Conservation (phyloP, 2,329 filamentous ascomycete species). For the Beauveria sp. region DNA sequence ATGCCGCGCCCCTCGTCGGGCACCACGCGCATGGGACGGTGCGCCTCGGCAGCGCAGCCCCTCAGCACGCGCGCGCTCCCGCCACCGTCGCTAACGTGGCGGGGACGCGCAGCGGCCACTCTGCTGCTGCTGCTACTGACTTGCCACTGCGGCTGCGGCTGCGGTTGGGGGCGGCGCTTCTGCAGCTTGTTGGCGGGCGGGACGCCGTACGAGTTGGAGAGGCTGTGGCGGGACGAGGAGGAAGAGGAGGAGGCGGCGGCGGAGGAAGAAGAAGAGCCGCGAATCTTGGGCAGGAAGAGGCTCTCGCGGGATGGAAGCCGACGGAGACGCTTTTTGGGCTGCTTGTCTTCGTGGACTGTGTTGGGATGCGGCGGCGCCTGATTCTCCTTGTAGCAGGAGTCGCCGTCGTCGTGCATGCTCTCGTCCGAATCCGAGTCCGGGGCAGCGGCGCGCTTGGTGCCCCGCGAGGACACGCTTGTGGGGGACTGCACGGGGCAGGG, state of each 20-base stretch:
- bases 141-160: background rate
- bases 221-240: constrained; percentile 20
- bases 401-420: constrained; percentile 12
- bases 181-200: constrained; percentile 17
- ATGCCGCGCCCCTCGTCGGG: constrained; percentile 41
- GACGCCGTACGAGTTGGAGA: constrained; percentile 18
- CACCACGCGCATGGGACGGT: constrained; percentile 30
- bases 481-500: constrained; percentile 21
- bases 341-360: constrained; percentile 26
- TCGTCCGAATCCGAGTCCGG: constrained; percentile 26
- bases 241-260: constrained; percentile 20
- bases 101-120: constrained; percentile 8
- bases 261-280: constrained; percentile 20
- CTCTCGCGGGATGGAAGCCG: constrained; percentile 42
- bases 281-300: constrained; percentile 25
- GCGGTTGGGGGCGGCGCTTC: constrained; percentile 17
- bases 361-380: constrained; percentile 18
- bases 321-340: constrained; percentile 43
- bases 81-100: constrained; percentile 16
- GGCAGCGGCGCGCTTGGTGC: constrained; percentile 42
- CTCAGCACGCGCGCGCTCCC: constrained; percentile 20
- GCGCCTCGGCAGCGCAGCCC: constrained; percentile 16
- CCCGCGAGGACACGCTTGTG: constrained; percentile 31
- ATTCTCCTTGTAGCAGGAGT: constrained; percentile 8
- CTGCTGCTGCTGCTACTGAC: background rate